Evolutionary conservation across 192 early-diverging fungal genomes (phyloP).

Genomic region (Chytriomyces hyalinus): DNA sequence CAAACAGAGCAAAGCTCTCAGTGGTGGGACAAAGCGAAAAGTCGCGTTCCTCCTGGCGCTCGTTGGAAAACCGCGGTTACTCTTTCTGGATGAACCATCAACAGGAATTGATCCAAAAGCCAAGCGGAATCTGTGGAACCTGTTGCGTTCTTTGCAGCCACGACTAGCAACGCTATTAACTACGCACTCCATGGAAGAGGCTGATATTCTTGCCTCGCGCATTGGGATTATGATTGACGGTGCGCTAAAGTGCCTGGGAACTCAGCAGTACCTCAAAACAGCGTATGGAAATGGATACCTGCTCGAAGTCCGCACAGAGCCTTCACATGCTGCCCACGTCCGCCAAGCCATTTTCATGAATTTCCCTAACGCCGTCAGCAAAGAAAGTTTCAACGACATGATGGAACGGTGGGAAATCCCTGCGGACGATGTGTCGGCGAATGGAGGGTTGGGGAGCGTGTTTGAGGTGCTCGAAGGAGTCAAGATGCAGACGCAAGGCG

Average conservation of each 20-base stretch:
- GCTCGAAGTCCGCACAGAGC: conserved; percentile 2
- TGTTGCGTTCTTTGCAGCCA: conserved; percentile 10
- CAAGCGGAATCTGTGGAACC: conserved; percentile 40
- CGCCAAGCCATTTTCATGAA: not conserved
- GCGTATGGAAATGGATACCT: conserved; percentile 25
- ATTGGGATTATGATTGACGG: conserved; percentile 48
- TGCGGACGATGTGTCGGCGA: conserved; percentile 1
- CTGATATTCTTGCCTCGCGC: conserved; percentile 40
- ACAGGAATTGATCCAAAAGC: conserved; percentile 41
- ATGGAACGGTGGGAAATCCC: conserved; percentile 29
- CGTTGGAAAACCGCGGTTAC: conserved; percentile 34
- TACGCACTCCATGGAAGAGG: conserved; percentile 50
- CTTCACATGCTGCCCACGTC: not conserved
- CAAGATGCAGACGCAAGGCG: conserved; percentile 19
- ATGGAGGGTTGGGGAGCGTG: conserved; percentile 44
- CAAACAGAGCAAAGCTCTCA: conserved; percentile 33
- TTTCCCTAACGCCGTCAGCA: conserved; percentile 31
- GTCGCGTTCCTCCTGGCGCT: conserved; percentile 38
- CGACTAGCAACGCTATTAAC: conserved; percentile 38
- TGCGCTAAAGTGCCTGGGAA: conserved; percentile 22
- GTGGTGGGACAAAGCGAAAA: conserved; percentile 34
- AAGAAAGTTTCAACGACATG: conserved; percentile 23
- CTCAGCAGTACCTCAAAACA: conserved; percentile 35
- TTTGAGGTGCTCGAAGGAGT: conserved; percentile 54
- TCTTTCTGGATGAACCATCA: conserved; percentile 35